Conservation (phyloP, 306 rosid genomes). For the Rosa lucieae region DNA sequence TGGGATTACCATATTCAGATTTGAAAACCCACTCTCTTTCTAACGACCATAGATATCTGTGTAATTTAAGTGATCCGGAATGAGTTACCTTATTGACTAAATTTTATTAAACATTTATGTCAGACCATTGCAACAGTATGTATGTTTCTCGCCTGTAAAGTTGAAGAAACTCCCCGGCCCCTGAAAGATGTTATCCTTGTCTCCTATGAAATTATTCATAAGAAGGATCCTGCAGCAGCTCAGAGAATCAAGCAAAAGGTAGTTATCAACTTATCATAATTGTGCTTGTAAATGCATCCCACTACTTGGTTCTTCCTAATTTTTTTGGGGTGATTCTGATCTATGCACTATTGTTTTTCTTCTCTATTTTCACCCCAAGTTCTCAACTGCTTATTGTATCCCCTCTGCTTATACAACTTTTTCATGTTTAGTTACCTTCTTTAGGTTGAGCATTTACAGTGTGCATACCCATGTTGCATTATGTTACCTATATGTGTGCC, state of each 20-base stretch:
- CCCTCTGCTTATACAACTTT: constrained; percentile 12
- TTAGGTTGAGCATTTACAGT: neutral
- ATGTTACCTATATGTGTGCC: neutral
- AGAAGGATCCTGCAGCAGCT: constrained; percentile 89
- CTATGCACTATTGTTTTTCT: neutral
- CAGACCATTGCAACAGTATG: constrained; percentile 97
- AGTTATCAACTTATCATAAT: constrained; percentile 13
- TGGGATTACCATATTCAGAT: neutral
- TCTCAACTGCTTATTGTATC: neutral
- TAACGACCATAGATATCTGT: neutral
- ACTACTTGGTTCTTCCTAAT: neutral
- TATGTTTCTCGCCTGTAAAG: constrained; percentile 99
- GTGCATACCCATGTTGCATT: neutral
- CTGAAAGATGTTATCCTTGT: constrained; percentile 91
- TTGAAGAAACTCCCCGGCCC: constrained; percentile 98
- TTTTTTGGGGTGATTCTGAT: neutral
- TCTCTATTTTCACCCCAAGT: constrained; percentile 5
- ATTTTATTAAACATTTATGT: constrained; percentile 31
- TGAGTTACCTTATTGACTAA: constrained; percentile 26
- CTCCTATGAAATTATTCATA: constrained; percentile 88
- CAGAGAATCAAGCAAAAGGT: constrained; percentile 97
- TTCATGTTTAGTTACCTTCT: neutral
- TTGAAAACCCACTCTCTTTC: neutral
- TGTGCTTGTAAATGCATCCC: neutral
- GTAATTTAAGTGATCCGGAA: neutral